These are phyloP conservation scores for Spinacia oleracea DNA, from an alignment of 179 eudicot species.

Conservation along the genomic window DNA sequence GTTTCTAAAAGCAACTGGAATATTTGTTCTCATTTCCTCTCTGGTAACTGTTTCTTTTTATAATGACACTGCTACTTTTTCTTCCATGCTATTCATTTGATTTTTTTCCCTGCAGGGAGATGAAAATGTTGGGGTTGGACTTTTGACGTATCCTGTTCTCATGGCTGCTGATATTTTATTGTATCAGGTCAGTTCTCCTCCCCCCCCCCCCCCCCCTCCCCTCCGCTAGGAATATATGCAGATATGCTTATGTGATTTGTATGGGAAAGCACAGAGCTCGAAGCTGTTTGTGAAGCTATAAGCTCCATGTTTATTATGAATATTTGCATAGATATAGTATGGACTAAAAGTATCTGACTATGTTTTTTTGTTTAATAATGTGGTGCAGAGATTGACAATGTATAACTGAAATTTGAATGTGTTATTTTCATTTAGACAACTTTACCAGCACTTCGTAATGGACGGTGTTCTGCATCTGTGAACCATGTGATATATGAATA, in stretches of 20 bases:
- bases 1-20: not conserved
- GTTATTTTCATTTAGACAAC: no score
- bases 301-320: not conserved
- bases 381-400: not conserved
- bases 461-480: not conserved
- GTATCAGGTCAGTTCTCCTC: slow-evolving; percentile 60
- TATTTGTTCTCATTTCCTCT: not conserved
- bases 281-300: not conserved
- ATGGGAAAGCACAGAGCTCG: not conserved
- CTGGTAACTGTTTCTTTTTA: slow-evolving; percentile 9
- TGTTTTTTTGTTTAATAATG: not conserved
- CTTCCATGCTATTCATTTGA: not conserved
- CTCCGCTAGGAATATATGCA: not conserved
- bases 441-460: no score
- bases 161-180: slow-evolving; percentile 98
- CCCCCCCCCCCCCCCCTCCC: not conserved
- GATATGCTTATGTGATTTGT: not conserved
- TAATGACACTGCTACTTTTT: not conserved
- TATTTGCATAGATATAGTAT: no score
- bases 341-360: not conserved
- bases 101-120: slow-evolving; percentile 67
- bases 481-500: not conserved
- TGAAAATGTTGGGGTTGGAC: slow-evolving; percentile 90
- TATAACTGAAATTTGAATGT: no score
- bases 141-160: slow-evolving; percentile 92